Base-by-base conservation (phyloP, 805 yeast species). In the Zygosaccharomyces gambellarensis region DNA sequence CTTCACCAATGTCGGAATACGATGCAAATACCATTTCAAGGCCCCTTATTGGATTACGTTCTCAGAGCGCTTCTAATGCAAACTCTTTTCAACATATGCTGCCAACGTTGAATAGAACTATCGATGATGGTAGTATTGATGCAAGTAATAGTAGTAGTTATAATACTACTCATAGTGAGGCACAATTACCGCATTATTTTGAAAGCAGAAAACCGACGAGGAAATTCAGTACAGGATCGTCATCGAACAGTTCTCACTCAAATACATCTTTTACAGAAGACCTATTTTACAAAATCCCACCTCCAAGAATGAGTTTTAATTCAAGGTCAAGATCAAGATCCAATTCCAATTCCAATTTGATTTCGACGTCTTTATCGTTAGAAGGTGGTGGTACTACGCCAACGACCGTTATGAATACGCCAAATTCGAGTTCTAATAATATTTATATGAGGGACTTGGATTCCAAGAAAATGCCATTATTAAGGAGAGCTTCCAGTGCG, bases 401-500 rank as follows among this genome's bases (percentile, higher is more conserved):
- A 17, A 42, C 52, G 5, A 45, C 48, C 10, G 52, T 45, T 6
- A 29, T 46, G 40, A 52, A 49, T 29, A 47, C 50, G 5, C 50
- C 55, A 5, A 36, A 34, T 43, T 34, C 40, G 2, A 44, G 40
- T 11, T 22, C 47, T 2, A 46, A 49, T 21, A 45, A 39, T 9
- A 39, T 38, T 29, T 51, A 45, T 25, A 17, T 48, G 22, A 40
- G 46, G 22, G 51, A 50, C 8, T 25, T 46, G 14, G 49, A 50
- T 39, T 19, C 43, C 23, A 47, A 58, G 45, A 61, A 54, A 41
- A 41, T 56, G 5, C 67, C 67, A 8, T 48, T 66, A 25, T 46
- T 66, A 12, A 60, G 61, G 43, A 60, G 69, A 43, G 69, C 69
- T 0, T 66, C 70, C 0, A 63, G 64, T 44, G 61, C 64, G 2